phyloP scores from a whole-genome alignment of 2,329 filamentous ascomycete species.

The Xylariaceae sp. region DNA sequence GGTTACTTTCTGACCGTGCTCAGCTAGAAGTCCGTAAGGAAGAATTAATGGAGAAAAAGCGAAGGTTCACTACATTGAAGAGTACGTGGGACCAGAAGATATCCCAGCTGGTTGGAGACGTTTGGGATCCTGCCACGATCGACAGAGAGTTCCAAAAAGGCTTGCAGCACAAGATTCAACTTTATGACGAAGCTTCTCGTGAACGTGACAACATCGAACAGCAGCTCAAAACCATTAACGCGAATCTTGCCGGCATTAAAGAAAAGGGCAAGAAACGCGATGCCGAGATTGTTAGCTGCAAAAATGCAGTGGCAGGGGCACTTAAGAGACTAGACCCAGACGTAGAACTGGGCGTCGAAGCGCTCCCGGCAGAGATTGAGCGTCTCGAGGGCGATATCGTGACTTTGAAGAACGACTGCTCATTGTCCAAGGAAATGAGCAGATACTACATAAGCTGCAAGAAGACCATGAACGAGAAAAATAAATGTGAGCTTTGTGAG shows the following conservation, averaged over 20 bases:
- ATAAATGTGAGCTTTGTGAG: conserved; percentile 71
- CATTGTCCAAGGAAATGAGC: conserved; percentile 62
- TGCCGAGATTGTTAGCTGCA: conserved; percentile 55
- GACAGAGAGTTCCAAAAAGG: conserved; percentile 64
- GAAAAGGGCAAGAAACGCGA: conserved; percentile 60
- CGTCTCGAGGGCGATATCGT: conserved; percentile 50
- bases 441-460: conserved; percentile 68
- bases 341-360: conserved; percentile 45
- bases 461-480: conserved; percentile 58
- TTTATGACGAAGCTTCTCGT: conserved; percentile 59
- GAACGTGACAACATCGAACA: conserved; percentile 64
- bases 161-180: conserved; percentile 50
- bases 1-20: conserved; percentile 74
- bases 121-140: conserved; percentile 65
- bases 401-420: conserved; percentile 60
- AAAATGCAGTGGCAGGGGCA: conserved; percentile 49
- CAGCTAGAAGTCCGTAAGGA: conserved; percentile 78
- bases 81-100: conserved; percentile 70
- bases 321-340: conserved; percentile 39
- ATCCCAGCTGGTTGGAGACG: conserved; percentile 53
- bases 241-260: conserved; percentile 59
- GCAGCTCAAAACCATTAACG: conserved; percentile 72
- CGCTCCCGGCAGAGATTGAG: conserved; percentile 48
- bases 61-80: conserved; percentile 70
- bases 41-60: conserved; percentile 66